Conservation (phyloP, 768 basidiomycete genomes). For the Russula olivacea region DNA sequence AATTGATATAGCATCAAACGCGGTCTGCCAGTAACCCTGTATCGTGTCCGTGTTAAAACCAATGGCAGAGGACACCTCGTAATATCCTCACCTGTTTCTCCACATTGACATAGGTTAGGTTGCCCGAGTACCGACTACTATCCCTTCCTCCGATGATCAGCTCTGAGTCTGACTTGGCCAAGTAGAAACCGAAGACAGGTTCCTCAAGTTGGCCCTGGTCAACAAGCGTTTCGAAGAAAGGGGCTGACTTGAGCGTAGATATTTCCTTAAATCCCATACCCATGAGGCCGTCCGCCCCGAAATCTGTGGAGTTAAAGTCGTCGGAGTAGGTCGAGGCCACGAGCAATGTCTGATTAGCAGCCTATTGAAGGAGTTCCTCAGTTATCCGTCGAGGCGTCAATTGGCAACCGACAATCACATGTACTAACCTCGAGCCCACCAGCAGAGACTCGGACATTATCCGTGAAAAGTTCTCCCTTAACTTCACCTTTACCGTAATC, state of each 20-base stretch:
- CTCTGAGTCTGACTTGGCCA: not conserved
- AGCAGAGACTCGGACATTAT: not conserved
- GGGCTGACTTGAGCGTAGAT: not conserved
- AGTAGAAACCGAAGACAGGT: not conserved
- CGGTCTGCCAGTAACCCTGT: not conserved
- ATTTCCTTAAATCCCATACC: not conserved
- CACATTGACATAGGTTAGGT: not conserved
- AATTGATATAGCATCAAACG: not conserved
- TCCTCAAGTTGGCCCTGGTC: not conserved
- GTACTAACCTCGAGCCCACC: not conserved
- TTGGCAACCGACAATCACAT: not conserved
- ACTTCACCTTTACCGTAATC: not conserved
- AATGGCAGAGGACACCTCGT: not conserved
- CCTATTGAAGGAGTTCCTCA: not conserved
- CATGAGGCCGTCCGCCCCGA: not conserved
- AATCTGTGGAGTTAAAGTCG: not conserved
- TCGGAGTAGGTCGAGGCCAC: not conserved
- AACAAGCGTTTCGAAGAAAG: not conserved
- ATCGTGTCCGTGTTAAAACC: not conserved
- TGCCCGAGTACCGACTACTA: not conserved
- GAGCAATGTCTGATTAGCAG: not conserved
- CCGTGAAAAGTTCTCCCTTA: not conserved
- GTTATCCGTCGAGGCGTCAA: not conserved
- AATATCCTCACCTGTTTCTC: not conserved
- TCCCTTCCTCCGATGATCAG: not conserved